Evolutionary conservation across 1,284 basidiomycete species (phyloP).

Genomic region (Ganoderma lucidum): DNA sequence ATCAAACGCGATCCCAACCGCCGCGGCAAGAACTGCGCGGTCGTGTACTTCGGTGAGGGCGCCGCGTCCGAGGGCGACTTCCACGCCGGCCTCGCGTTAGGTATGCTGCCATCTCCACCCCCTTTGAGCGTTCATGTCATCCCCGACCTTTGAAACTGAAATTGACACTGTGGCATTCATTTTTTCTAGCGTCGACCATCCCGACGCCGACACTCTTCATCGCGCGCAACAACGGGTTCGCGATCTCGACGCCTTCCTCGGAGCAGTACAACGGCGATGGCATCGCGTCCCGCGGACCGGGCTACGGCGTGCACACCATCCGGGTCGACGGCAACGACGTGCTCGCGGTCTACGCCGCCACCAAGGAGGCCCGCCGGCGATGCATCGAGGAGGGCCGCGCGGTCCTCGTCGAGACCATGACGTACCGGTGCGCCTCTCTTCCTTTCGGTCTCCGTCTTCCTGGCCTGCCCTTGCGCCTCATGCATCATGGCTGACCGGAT

Average conservation of each 20-base stretch:
- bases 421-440: slow-evolving; percentile 67
- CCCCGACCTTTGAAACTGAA: too few relatives aligned
- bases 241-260: slow-evolving; percentile 90
- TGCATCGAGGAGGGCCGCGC: slow-evolving; percentile 85
- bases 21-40: slow-evolving; percentile 80
- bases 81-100: slow-evolving; percentile 78
- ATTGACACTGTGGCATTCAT: not conserved
- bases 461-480: too few relatives aligned
- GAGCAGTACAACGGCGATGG: slow-evolving; percentile 95
- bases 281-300: slow-evolving; percentile 92
- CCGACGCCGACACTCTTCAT: slow-evolving; percentile 79
- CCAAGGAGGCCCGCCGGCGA: slow-evolving; percentile 78
- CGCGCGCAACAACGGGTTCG: slow-evolving; percentile 91
- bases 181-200: slow-evolving; percentile 66
- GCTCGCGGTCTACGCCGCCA: slow-evolving; percentile 86
- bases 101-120: slow-evolving; percentile 30
- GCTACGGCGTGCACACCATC: slow-evolving; percentile 92
- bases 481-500: not conserved
- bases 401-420: slow-evolving; percentile 93
- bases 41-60: slow-evolving; percentile 91
- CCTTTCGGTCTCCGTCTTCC: not conserved
- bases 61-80: slow-evolving; percentile 85
- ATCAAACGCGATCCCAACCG: slow-evolving; percentile 82
- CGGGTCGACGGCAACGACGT: slow-evolving; percentile 96
- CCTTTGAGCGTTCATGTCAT: too few relatives aligned